phyloP scores from a whole-genome alignment of 2,329 filamentous ascomycete genomes.

The Diplodia intermedia region DNA sequence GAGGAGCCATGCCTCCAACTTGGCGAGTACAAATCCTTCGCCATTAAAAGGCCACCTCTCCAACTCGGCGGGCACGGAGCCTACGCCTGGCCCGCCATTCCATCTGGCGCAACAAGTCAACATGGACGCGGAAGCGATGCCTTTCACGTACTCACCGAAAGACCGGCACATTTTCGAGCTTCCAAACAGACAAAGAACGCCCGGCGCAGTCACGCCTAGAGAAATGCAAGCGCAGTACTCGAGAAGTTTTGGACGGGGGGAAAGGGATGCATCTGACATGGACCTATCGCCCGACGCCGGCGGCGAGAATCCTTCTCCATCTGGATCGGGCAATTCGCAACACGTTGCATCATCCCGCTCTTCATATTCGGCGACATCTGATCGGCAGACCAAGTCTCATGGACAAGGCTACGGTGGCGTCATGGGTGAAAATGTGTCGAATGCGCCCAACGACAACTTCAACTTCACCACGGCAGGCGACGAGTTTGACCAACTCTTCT shows the following conservation, averaged over 20 bases:
- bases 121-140: slow-evolving; percentile 18
- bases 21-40: background rate
- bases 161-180: slow-evolving; percentile 9
- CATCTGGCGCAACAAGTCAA: slow-evolving; percentile 31
- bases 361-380: slow-evolving; percentile 45
- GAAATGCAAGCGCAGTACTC: background rate
- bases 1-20: background rate
- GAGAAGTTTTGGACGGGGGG: background rate
- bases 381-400: slow-evolving; percentile 34
- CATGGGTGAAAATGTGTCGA: slow-evolving; percentile 31
- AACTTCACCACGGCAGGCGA: slow-evolving; percentile 37
- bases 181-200: slow-evolving; percentile 30
- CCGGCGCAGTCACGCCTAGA: background rate
- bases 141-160: slow-evolving; percentile 21
- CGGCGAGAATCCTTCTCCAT: slow-evolving; percentile 44
- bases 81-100: slow-evolving; percentile 32
- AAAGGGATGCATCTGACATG: slow-evolving; percentile 43
- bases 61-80: background rate
- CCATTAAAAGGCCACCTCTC: background rate
- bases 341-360: slow-evolving; percentile 46
- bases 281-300: slow-evolving; percentile 44
- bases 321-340: slow-evolving; percentile 41
- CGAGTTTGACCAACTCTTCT: slow-evolving; percentile 37
- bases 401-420: slow-evolving; percentile 33
- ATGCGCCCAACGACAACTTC: slow-evolving; percentile 23